A percentile compares a stretch with the other conserved stretches of the same genome.
phyloP scores from a whole-genome alignment of 1,284 basidiomycete species.

The Vanrija sp. region DNA sequence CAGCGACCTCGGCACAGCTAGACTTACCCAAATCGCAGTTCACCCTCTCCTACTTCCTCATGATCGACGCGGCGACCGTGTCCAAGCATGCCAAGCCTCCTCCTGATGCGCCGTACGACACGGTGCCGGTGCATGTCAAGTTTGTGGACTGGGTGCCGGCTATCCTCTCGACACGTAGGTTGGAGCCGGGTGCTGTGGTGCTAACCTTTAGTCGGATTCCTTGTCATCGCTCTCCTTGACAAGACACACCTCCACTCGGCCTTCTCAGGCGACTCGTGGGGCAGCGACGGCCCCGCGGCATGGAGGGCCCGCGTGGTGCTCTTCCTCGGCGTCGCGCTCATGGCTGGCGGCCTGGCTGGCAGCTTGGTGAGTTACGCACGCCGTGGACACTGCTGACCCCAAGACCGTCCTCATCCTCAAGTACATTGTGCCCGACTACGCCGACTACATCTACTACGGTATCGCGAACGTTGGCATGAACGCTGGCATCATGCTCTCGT shows the following conservation, averaged over 20 bases:
- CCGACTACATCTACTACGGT: conserved; percentile 85
- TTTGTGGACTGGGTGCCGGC: conserved; percentile 96
- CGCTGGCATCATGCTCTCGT: conserved; percentile 77
- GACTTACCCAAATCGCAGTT: conserved; percentile 57
- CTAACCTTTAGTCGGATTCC: conserved; percentile 65
- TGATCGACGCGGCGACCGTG: conserved; percentile 87
- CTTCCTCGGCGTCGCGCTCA: conserved; percentile 92
- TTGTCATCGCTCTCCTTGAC: conserved; percentile 91
- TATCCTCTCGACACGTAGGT: conserved; percentile 71
- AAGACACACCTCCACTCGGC: conserved; percentile 84
- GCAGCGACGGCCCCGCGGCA: conserved; percentile 67
- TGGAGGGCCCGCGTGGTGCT: conserved; percentile 85
- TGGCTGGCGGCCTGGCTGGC: conserved; percentile 93
- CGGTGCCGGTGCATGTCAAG: conserved; percentile 76
- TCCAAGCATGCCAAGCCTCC: conserved; percentile 75
- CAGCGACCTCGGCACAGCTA: background rate
- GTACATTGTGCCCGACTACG: conserved; percentile 74
- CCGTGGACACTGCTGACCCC: conserved; percentile 6
- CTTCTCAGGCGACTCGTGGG: conserved; percentile 58
- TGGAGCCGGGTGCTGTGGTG: background rate
- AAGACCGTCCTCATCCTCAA: conserved; percentile 89
- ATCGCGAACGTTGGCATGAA: conserved; percentile 93
- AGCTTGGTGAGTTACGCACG: conserved; percentile 65
- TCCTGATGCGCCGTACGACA: conserved; percentile 63
- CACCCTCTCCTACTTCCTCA: conserved; percentile 90